Evolutionary conservation across 345 rosid species (phyloP), one percentile per base, ranked within the genome.

Genomic region (Microcos paniculata): DNA sequence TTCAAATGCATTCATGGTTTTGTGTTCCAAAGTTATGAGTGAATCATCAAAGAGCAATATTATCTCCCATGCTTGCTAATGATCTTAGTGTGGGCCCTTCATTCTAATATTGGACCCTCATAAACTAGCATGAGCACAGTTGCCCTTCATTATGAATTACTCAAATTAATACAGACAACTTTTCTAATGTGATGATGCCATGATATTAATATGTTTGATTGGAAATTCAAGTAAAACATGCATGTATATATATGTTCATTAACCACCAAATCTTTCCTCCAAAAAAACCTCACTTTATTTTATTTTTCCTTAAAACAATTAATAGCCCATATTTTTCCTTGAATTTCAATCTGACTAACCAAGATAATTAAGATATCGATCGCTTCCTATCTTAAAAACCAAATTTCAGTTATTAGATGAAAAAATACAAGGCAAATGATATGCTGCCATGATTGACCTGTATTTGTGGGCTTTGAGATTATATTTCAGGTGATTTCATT

Each of bases 11-110:
- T 7, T 46, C n/a, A 19, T 45, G 24, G 23, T 48, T 52, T 70
- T 31, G 6, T 35, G 40, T 35, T 35, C 40, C 45, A 8, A 58
- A 79, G 62, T 73, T 65, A 77, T 70, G 55, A 57, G 57, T 66
- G 24, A 40, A 48, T n/a, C n/a, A n/a, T n/a, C 55, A 65, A 55
- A 43, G 48, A 40, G 68, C 33, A 57, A 55, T 51, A 46, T 74
- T 51, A 46, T 74, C 38, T 33, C 77, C 66, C 69, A 74, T 74
- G 70, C 64, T 71, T 38, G 72, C 81, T 70, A 77, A 83, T 77
- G 38, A 80, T 75, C 77, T 66, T 51, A 70, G 52, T 49, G 69
- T 74, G 78, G 80, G 63, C n/a, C 84, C 76, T 23, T n/a, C 15
- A 23, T 72, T 30, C 62, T 66, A 26, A 73, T n/a, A n/a, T 51